A percentile compares a stretch with the other conserved stretches of the same genome.
These are phyloP conservation scores for Calonectria hawksworthii DNA, from an alignment of 2,329 filamentous ascomycete genomes.

Conservation along the genomic window DNA sequence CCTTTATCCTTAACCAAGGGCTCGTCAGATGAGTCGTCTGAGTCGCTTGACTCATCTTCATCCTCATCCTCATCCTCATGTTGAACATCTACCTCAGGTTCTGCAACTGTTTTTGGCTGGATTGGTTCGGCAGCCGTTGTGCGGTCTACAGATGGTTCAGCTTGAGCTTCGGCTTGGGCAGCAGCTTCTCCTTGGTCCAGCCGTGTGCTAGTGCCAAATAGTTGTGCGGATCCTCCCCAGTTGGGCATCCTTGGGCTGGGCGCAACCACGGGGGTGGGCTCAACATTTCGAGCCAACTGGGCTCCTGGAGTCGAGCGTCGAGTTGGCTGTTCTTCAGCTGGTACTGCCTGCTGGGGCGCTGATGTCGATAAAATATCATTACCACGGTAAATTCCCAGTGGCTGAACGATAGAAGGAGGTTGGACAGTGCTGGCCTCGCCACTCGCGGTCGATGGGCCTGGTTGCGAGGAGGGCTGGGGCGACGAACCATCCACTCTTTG, in stretches of 20 bases:
- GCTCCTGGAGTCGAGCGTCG: constrained; percentile 25
- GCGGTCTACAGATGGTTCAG: constrained; percentile 17
- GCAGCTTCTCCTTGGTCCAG: constrained; percentile 40
- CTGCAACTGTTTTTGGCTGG: constrained; percentile 18
- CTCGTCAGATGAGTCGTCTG: constrained; percentile 26
- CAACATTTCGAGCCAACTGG: constrained; percentile 33
- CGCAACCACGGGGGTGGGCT: constrained; percentile 57
- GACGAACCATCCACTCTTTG: constrained; percentile 63
- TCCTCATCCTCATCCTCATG: constrained; percentile 26
- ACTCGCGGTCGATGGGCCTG: constrained; percentile 34
- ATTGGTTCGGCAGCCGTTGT: constrained; percentile 6
- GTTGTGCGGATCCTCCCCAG: constrained; percentile 65
- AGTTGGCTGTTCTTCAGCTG: constrained; percentile 24
- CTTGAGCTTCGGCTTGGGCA: constrained; percentile 29
- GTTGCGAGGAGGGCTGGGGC: constrained; percentile 42
- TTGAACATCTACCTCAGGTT: constrained; percentile 27
- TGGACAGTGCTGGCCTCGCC: constrained; percentile 33
- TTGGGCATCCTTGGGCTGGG: constrained; percentile 64
- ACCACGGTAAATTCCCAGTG: constrained; percentile 28
- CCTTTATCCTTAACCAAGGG: constrained; percentile 57
- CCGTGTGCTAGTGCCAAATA: constrained; percentile 56
- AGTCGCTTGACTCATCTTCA: constrained; percentile 25
- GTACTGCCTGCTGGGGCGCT: constrained; percentile 8
- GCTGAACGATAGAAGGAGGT: constrained; percentile 30
- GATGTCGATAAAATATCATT: constrained; percentile 31